Base-by-base conservation (phyloP, 306 rosid species). In the Geum urbanum region DNA sequence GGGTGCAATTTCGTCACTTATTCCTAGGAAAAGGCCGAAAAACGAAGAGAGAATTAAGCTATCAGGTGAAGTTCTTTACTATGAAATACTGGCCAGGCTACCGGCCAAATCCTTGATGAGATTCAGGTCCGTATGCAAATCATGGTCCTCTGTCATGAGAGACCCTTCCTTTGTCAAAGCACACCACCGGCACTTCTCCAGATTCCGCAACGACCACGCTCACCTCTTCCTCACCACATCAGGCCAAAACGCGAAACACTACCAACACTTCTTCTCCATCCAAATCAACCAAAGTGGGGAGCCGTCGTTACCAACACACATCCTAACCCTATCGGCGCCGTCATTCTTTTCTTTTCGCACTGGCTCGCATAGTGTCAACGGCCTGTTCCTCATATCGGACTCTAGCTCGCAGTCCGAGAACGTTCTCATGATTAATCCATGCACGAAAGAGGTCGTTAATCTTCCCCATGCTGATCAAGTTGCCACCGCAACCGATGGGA, bases 51-150 rank as follows among this genome's bases (percentile, higher is more conserved):
- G 37, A 32, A 32, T 32, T 32, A 32, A 48, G n/a, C 16, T 67
- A 41, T 22, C 71, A 9, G n/a, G 22, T 27, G 14, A 69, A 40
- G 7, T 51, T n/a, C 15, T 14, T 37, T 7, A 13, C 4, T 32
- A 0, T 49, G 13, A 48, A 16, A 15, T 66, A 24, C 71, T 48
- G 27, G 46, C 58, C 8, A 49, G 72, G 51, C 18, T 69, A 19
- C 63, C 63, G 14, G 44, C 41, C 20, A 41, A 69, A 50, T 52
- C 52, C 0, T 27, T 69, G 13, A 54, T 69, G 63, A 59, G 63
- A 14, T 69, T 69, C 37, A 13, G 39, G 10, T 18, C 39, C 13
- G 51, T 69, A 3, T 40, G 51, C 73, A 69, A 69, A 27, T 54
- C 20, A 0, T 69, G 63, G 73, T 7, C 4, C 18, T 69, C 63